Evolutionary conservation across 805 yeast species (phyloP).

Genomic region (Suhomyces canberraensis): DNA sequence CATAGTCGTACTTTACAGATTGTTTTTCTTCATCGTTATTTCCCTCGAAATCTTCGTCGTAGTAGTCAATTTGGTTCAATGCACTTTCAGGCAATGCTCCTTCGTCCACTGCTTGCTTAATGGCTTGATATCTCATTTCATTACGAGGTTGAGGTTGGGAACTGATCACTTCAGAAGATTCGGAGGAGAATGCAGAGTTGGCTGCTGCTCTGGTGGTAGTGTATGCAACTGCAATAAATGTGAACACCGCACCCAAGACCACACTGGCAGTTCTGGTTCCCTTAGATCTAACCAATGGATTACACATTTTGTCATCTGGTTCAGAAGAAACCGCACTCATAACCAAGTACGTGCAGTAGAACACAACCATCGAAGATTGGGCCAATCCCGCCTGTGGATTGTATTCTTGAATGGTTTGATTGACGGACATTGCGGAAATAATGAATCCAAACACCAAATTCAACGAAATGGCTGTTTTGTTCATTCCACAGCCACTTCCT

Average conservation of each 20-base stretch:
- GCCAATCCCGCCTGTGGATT: constrained; percentile 97
- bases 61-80: constrained; percentile 65
- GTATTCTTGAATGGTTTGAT: constrained; percentile 82
- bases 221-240: constrained; percentile 92
- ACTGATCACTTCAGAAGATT: constrained; percentile 7
- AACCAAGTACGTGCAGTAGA: constrained; percentile 87
- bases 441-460: constrained; percentile 65
- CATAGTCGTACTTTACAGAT: constrained; percentile 76
- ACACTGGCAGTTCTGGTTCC: constrained; percentile 90
- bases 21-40: constrained; percentile 48
- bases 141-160: constrained; percentile 48
- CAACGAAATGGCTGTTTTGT: constrained; percentile 78
- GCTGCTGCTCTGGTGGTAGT: constrained; percentile 97
- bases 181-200: constrained; percentile 41
- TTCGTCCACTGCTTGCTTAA: constrained; percentile 91
- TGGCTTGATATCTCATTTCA: constrained; percentile 82
- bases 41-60: constrained; percentile 41
- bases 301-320: constrained; percentile 91
- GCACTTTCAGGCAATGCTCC: constrained; percentile 96
- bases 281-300: constrained; percentile 83
- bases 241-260: constrained; percentile 86
- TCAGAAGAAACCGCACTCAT: constrained; percentile 93
- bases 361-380: constrained; percentile 92
- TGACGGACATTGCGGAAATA: constrained; percentile 68
- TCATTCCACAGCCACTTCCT: constrained; percentile 78